Evolutionary conservation across 768 basidiomycete genomes (phyloP).

Genomic region (Termitomyces sp.): DNA sequence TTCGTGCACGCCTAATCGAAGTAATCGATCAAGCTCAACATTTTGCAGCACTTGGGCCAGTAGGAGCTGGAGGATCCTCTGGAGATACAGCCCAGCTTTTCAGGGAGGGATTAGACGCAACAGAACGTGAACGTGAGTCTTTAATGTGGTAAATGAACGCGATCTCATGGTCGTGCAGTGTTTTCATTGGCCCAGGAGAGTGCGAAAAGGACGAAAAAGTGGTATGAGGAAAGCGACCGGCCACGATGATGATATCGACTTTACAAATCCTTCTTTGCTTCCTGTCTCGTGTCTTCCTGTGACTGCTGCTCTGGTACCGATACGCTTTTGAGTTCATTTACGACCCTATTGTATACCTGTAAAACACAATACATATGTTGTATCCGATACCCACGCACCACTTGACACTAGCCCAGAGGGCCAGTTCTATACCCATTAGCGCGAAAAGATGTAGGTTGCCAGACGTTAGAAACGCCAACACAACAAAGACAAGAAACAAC

Average conservation of each 20-base stretch:
- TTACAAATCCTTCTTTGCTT: slow-evolving; percentile 27
- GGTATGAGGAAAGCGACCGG: slow-evolving; percentile 77
- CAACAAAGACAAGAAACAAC: slow-evolving; percentile 56
- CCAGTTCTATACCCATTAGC: slow-evolving; percentile 61
- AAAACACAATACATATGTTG: slow-evolving; percentile 2
- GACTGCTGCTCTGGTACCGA: slow-evolving; percentile 14
- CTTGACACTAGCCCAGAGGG: slow-evolving; percentile 77
- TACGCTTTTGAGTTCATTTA: slow-evolving; percentile 53
- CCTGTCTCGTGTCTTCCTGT: slow-evolving; percentile 17
- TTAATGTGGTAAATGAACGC: not conserved
- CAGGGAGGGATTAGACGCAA: slow-evolving; percentile 88
- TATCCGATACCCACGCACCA: slow-evolving; percentile 45
- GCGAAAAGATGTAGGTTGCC: slow-evolving; percentile 67
- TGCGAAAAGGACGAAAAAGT: slow-evolving; percentile 68
- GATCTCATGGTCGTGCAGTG: slow-evolving; percentile 42
- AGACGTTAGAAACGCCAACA: slow-evolving; percentile 54
- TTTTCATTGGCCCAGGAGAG: slow-evolving; percentile 86
- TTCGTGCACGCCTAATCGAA: slow-evolving; percentile 72
- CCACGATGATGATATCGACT: slow-evolving; percentile 37
- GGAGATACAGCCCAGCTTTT: slow-evolving; percentile 70
- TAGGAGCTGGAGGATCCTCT: slow-evolving; percentile 46
- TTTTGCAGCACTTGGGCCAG: slow-evolving; percentile 68
- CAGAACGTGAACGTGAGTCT: slow-evolving; percentile 84
- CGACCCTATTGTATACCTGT: slow-evolving; percentile 45
- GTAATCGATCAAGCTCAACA: slow-evolving; percentile 87